These are phyloP conservation scores for Cryphonectria naterciae DNA, from an alignment of 2,329 filamentous ascomycete genomes.

Conservation along the genomic window DNA sequence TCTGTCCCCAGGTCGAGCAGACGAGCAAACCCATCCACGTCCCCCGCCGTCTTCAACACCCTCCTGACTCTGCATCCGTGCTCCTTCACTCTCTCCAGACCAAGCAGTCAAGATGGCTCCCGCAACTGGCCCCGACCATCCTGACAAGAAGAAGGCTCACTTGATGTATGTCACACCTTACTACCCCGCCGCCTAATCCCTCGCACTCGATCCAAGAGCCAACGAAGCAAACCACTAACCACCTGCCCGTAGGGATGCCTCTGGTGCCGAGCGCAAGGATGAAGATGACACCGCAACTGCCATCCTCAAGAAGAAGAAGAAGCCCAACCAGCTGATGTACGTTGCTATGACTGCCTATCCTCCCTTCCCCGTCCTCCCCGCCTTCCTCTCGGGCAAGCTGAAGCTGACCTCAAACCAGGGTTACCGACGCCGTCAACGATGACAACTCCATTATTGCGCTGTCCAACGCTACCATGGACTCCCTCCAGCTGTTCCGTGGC, in stretches of 20 bases:
- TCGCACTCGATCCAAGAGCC: not conserved
- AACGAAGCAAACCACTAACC: slow-evolving; percentile 10
- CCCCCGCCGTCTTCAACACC: slow-evolving; percentile 17
- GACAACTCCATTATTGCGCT: slow-evolving; percentile 99
- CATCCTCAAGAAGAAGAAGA: slow-evolving; percentile 99
- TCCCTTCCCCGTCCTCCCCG: not conserved
- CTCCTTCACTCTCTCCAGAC: slow-evolving; percentile 22
- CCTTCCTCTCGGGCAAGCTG: slow-evolving; percentile 15
- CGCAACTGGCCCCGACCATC: slow-evolving; percentile 58
- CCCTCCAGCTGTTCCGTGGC: slow-evolving; percentile 95
- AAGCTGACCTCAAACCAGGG: slow-evolving; percentile 57
- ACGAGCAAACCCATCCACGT: slow-evolving; percentile 18
- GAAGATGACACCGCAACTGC: slow-evolving; percentile 92
- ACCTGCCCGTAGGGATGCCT: slow-evolving; percentile 71
- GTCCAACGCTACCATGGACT: slow-evolving; percentile 98
- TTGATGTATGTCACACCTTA: slow-evolving; percentile 65
- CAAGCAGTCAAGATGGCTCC: slow-evolving; percentile 66
- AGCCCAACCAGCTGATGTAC: slow-evolving; percentile 98
- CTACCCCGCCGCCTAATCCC: slow-evolving; percentile 12
- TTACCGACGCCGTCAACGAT: slow-evolving; percentile 98
- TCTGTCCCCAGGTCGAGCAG: slow-evolving; percentile 16
- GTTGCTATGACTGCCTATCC: slow-evolving; percentile 18
- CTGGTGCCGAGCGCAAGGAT: slow-evolving; percentile 85
- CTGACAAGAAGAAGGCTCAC: slow-evolving; percentile 81
- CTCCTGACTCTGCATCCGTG: slow-evolving; percentile 18